Evolutionary conservation across 163 green algal species (phyloP).

Genomic region (Volvox carteri): DNA sequence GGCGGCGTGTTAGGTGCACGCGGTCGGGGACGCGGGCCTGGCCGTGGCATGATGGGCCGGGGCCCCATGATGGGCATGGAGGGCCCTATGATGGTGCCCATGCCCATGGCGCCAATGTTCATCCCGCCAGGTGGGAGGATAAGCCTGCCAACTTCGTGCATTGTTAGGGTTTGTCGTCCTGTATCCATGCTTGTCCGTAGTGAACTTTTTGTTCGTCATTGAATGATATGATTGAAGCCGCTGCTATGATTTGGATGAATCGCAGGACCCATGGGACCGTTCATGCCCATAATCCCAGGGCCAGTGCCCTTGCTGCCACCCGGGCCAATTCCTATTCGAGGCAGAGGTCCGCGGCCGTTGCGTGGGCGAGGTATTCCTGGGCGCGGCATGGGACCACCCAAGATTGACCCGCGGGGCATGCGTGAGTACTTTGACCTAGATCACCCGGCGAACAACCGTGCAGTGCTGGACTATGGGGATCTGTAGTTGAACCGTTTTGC

Average conservation of each 20-base stretch:
- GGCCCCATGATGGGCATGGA: slow-evolving; percentile 54
- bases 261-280: slow-evolving; percentile 45
- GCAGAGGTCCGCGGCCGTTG: slow-evolving; percentile 33
- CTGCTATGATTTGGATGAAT: too few species aligned
- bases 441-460: slow-evolving; percentile 88
- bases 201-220: too few species aligned
- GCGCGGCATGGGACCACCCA: slow-evolving; percentile 48
- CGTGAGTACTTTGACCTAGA: slow-evolving; percentile 91
- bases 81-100: slow-evolving; percentile 57
- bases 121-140: slow-evolving; percentile 42
- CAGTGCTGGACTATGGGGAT: slow-evolving; percentile 94
- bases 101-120: slow-evolving; percentile 53
- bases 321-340: slow-evolving; percentile 46
- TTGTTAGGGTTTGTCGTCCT: too few species aligned
- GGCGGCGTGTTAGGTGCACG: slow-evolving; percentile 55
- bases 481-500: slow-evolving; percentile 67
- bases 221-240: too few species aligned
- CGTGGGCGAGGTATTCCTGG: slow-evolving; percentile 44
- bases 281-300: slow-evolving; percentile 54
- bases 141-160: too few species aligned
- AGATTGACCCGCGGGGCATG: slow-evolving; percentile 57
- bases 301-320: slow-evolving; percentile 34
- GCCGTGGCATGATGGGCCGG: slow-evolving; percentile 43
- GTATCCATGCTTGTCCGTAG: too few species aligned
- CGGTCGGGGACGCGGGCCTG: slow-evolving; percentile 34